Base-by-base conservation (phyloP, 805 yeast genomes). In the Zygotorulaspora florentina region DNA sequence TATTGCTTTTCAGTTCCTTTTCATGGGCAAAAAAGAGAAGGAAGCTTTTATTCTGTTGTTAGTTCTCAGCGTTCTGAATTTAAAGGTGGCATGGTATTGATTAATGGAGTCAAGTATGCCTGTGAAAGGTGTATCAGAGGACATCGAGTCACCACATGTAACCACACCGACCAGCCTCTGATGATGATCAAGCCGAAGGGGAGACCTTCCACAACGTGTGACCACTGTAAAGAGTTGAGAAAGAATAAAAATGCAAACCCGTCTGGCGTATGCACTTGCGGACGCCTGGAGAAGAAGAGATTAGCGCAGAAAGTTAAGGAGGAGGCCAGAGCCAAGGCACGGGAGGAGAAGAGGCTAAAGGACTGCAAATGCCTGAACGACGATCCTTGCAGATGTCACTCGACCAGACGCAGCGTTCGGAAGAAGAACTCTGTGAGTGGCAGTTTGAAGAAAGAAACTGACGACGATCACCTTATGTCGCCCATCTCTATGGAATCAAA, bases 41-140 rank as follows among this genome's bases (percentile, higher is more conserved):
- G 15, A 29, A 29, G 33, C 33, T 36, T 36, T 36, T 25, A 23
- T 38, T 25, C 27, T 30, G 13, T 40, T 28, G 43, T 40, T 31
- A 12, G 15, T 29, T 13, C 8, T 12, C 4, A 12, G 33, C 33
- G n/a, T 29, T 29, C 33, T 5, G 33, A 5, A 13, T 29, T 5
- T 12, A 13, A 9, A 37, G 39, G 31, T 13, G 41, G 15, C 13
- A 91, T 90, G 97, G 96, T 91, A 46, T 72, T 87, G 43, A 82
- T 91, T 42, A 87, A 89, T 58, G 98, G 97, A 31, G 83, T 87
- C 53, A 91, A 93, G 63, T 91, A 89, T 66, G 98, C 99, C 48
- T 91, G 99, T 65, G 96, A 89, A 54, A 72, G 96, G 49, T 91
- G 99, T 67, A 90, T 93, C 40, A 76, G 99, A 50, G 99, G 99